These are phyloP conservation scores for Brettanomyces nanus DNA, from an alignment of 805 yeast species.

Conservation along the genomic window DNA sequence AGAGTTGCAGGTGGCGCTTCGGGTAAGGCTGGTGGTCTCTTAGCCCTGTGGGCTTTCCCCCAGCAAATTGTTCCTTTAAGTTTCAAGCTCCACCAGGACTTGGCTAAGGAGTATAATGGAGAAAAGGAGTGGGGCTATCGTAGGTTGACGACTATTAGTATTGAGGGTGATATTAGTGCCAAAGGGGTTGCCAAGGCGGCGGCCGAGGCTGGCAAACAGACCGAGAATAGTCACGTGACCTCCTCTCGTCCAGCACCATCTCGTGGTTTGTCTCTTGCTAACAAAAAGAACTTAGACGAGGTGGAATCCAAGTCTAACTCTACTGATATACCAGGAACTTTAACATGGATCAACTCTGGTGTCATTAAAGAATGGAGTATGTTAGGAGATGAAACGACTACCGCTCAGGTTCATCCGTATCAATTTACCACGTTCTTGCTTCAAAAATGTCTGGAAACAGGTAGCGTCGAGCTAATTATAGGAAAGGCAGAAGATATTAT, in stretches of 20 bases:
- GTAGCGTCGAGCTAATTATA: slow-evolving; percentile 72
- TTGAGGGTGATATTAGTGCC: slow-evolving; percentile 66
- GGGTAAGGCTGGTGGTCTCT: slow-evolving; percentile 94
- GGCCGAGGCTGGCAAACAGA: slow-evolving; percentile 2
- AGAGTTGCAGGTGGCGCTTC: slow-evolving; percentile 96
- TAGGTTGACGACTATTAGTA: slow-evolving; percentile 72
- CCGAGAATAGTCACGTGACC: slow-evolving; percentile 10
- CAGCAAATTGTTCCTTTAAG: slow-evolving; percentile 86
- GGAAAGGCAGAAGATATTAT: slow-evolving; percentile 75
- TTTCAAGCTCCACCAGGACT: slow-evolving; percentile 75
- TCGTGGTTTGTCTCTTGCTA: neutral
- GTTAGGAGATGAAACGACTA: slow-evolving; percentile 76
- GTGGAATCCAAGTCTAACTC: slow-evolving; percentile 8
- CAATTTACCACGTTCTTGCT: slow-evolving; percentile 81
- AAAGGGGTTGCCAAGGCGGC: slow-evolving; percentile 1
- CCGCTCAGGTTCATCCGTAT: slow-evolving; percentile 96
- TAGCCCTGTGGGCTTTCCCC: slow-evolving; percentile 97
- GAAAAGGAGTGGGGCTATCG: slow-evolving; percentile 89
- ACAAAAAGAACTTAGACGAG: slow-evolving; percentile 5
- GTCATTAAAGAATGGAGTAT: slow-evolving; percentile 67
- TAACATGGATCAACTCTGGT: slow-evolving; percentile 68
- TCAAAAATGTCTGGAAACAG: slow-evolving; percentile 71
- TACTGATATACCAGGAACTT: slow-evolving; percentile 43
- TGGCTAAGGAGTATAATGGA: slow-evolving; percentile 76
- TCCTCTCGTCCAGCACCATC: neutral